phyloP scores from a whole-genome alignment of 1,284 basidiomycete genomes.

The Tilletia caries region DNA sequence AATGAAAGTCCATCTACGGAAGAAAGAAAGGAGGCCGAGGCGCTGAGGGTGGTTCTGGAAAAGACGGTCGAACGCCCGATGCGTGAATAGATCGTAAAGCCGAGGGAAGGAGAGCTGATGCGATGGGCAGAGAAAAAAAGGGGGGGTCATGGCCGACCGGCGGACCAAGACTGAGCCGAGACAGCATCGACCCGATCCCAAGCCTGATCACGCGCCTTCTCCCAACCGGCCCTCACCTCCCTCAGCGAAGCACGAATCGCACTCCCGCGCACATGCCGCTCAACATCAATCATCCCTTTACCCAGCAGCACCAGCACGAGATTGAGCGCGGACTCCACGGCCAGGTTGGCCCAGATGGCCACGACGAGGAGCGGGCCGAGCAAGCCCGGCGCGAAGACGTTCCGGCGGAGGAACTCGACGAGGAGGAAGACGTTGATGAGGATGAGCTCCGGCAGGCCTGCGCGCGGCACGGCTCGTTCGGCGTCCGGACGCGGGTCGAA shows the following conservation, averaged over 20 bases:
- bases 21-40: no score
- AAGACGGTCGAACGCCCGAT: no score
- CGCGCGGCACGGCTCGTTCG: background rate
- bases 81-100: no score
- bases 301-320: constrained; percentile 1
- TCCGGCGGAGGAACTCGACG: background rate
- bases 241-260: background rate
- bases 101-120: no score
- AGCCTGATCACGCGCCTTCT: constrained; percentile 2
- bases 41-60: no score
- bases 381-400: background rate
- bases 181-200: constrained; percentile 1
- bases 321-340: constrained; percentile 1
- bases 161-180: background rate
- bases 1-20: no score
- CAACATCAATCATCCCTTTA: constrained; percentile 1
- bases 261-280: background rate
- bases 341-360: constrained; percentile 6
- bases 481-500: constrained; percentile 4
- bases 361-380: background rate
- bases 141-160: constrained; percentile 1
- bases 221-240: background rate
- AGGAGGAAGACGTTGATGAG: background rate
- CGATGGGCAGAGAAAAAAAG: no score
- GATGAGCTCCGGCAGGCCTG: background rate